Percentiles rank a stretch among this genome's conserved stretches.
Conservation (phyloP, 2,329 filamentous ascomycete species). For the Beauveria asiatica region DNA sequence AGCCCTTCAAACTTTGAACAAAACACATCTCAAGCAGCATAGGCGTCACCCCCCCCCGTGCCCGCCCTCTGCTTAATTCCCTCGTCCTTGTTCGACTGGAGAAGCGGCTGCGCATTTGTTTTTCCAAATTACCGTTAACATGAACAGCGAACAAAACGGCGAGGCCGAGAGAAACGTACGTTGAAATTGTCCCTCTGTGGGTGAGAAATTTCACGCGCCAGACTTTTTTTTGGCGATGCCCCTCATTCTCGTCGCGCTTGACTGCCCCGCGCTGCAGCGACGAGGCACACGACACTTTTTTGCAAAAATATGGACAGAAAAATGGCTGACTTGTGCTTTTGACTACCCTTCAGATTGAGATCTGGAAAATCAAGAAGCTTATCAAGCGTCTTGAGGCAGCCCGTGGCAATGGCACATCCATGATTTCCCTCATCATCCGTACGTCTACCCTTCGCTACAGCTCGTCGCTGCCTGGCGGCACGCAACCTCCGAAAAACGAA, state of each 20-base stretch:
- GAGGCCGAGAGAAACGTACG: conserved; percentile 14
- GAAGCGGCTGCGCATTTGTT: background rate
- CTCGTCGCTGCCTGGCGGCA: background rate
- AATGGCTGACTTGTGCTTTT: conserved; percentile 3
- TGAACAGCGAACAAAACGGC: conserved; percentile 12
- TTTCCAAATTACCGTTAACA: conserved; percentile 5
- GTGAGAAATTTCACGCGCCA: conserved; percentile 9
- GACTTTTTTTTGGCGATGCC: conserved; percentile 10
- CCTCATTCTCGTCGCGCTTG: conserved; percentile 5
- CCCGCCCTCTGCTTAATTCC: conserved; percentile 6
- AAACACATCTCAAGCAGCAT: conserved; percentile 9
- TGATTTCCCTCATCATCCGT: conserved; percentile 99
- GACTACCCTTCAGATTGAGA: conserved; percentile 49
- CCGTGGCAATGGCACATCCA: conserved; percentile 95
- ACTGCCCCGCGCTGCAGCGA: conserved; percentile 4
- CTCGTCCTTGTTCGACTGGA: background rate
- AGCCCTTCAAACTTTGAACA: conserved; percentile 2
- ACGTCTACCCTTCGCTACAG: conserved; percentile 30
- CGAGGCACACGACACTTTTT: background rate
- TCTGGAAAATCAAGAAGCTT: conserved; percentile 99
- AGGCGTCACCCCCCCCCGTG: conserved; percentile 7
- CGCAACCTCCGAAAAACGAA: background rate
- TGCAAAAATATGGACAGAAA: background rate
- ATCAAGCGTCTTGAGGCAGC: conserved; percentile 98
- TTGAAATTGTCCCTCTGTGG: conserved; percentile 2